Conservation (phyloP, 495 filamentous ascomycete genomes). For the Penicillium egyptiacum region DNA sequence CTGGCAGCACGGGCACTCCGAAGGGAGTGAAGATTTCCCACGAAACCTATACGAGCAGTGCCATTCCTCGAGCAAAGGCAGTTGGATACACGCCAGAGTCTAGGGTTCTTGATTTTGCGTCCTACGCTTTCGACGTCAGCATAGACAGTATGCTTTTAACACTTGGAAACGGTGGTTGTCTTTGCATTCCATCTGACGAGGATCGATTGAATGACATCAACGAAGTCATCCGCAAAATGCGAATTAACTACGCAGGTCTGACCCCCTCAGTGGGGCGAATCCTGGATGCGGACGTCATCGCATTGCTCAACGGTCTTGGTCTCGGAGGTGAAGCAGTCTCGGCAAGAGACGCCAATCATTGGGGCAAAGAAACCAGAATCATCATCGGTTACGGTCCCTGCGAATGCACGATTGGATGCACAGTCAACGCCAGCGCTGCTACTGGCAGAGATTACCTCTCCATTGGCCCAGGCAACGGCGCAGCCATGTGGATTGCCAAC, state of each 20-base stretch:
- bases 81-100: slow-evolving; percentile 39
- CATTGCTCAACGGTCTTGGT: slow-evolving; percentile 47
- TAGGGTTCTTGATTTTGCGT: slow-evolving; percentile 45
- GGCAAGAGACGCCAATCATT: slow-evolving; percentile 37
- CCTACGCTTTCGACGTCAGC: slow-evolving; percentile 51
- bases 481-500: slow-evolving; percentile 50
- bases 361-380: slow-evolving; percentile 42
- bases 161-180: slow-evolving; percentile 45
- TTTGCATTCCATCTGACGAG: slow-evolving; percentile 53
- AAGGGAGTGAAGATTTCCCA: slow-evolving; percentile 57
- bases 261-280: slow-evolving; percentile 54
- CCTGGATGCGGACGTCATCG: slow-evolving; percentile 43
- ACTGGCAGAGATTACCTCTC: slow-evolving; percentile 40
- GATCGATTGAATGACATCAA: slow-evolving; percentile 51
- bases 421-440: slow-evolving; percentile 44
- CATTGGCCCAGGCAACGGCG: slow-evolving; percentile 41
- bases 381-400: slow-evolving; percentile 54
- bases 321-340: slow-evolving; percentile 54
- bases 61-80: slow-evolving; percentile 36
- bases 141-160: slow-evolving; percentile 48
- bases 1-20: slow-evolving; percentile 54
- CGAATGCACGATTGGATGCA: slow-evolving; percentile 50
- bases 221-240: slow-evolving; percentile 44
- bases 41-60: slow-evolving; percentile 43
- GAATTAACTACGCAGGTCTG: slow-evolving; percentile 46